A percentile compares a stretch with the other conserved stretches of the same genome.
These are phyloP conservation scores for Xylaria sp. DNA, from an alignment of 2,329 filamentous ascomycete species.

Conservation along the genomic window DNA sequence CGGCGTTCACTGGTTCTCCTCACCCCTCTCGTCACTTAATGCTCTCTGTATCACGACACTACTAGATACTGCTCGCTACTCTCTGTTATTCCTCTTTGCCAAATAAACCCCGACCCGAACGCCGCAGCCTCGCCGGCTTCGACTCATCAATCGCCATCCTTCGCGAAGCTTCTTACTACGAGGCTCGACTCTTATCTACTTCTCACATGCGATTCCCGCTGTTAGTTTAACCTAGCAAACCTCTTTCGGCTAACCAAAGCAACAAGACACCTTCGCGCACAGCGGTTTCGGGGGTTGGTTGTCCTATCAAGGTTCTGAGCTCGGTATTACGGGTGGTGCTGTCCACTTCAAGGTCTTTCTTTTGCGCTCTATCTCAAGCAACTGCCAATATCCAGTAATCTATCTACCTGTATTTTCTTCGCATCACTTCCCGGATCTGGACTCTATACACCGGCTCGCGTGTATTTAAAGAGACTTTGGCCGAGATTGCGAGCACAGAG, in stretches of 20 bases:
- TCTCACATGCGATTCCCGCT: constrained; percentile 24
- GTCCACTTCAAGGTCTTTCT: constrained; percentile 28
- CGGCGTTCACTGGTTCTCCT: constrained; percentile 13
- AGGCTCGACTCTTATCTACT: constrained; percentile 6
- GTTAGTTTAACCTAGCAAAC: constrained; percentile 22
- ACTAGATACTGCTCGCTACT: background rate
- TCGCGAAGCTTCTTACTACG: constrained; percentile 17
- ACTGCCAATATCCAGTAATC: constrained; percentile 28
- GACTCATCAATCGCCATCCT: constrained; percentile 7
- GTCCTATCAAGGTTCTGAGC: constrained; percentile 35
- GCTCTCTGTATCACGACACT: constrained; percentile 8
- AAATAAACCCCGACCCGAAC: background rate
- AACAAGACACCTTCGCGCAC: constrained; percentile 5
- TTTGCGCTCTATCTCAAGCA: constrained; percentile 37
- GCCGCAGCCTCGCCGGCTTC: constrained; percentile 7
- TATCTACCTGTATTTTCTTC: constrained; percentile 44
- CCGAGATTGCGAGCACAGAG: constrained; percentile 69
- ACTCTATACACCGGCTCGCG: constrained; percentile 32
- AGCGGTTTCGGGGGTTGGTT: constrained; percentile 32
- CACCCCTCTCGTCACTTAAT: constrained; percentile 10
- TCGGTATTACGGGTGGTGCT: constrained; percentile 17
- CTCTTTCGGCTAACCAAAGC: constrained; percentile 38
- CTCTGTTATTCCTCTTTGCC: background rate
- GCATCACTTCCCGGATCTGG: constrained; percentile 34
- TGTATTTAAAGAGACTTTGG: constrained; percentile 37